phyloP scores from a whole-genome alignment of 2,329 filamentous ascomycete species.

The Colletotrichum eremochloae region DNA sequence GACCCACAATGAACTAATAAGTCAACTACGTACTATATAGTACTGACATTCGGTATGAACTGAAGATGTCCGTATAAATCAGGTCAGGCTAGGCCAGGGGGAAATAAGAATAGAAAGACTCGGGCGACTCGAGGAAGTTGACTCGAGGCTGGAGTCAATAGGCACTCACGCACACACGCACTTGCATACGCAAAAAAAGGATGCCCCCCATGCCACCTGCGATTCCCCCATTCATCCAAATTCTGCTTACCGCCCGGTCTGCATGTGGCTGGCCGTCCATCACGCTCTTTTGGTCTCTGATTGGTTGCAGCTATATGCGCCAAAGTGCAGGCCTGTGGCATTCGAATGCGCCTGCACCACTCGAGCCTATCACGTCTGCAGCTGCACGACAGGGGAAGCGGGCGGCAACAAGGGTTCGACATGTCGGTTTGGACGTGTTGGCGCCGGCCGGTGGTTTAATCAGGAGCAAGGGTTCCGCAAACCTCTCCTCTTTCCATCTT shows the following conservation, averaged over 20 bases:
- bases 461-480: conserved; percentile 36
- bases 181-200: too few relatives aligned
- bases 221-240: conserved; percentile 22
- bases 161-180: neutral
- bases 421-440: conserved; percentile 43
- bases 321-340: conserved; percentile 45
- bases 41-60: neutral
- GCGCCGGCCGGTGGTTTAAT: conserved; percentile 32
- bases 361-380: conserved; percentile 49
- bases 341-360: conserved; percentile 33
- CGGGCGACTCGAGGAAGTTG: conserved; percentile 22
- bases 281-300: conserved; percentile 53
- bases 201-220: too few relatives aligned
- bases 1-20: neutral
- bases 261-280: conserved; percentile 56
- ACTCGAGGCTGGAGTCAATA: neutral
- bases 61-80: neutral
- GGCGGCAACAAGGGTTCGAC: conserved; percentile 47
- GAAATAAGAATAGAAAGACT: conserved; percentile 13
- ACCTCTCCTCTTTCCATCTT: conserved; percentile 26
- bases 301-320: conserved; percentile 52
- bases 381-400: conserved; percentile 40
- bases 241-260: conserved; percentile 60
- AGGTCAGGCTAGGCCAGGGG: neutral
- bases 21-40: neutral